Percentiles rank a stretch among this genome's conserved stretches.
Conservation (phyloP, 139 green algal species). For the Raphidocelis subcapitata region DNA sequence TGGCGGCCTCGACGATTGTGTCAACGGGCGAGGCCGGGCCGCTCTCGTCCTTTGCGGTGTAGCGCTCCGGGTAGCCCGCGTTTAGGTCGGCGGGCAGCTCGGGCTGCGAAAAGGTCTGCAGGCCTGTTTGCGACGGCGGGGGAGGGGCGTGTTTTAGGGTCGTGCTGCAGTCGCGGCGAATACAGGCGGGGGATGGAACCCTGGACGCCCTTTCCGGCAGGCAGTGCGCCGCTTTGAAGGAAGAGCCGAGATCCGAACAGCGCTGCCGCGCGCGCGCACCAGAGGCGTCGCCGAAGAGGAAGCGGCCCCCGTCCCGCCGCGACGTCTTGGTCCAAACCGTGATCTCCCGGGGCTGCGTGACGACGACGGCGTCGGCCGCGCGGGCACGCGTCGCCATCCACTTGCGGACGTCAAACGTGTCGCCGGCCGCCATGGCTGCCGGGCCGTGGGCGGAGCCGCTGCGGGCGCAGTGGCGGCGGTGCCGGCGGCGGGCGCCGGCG, state of each 20-base stretch:
- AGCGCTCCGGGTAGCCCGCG: slow-evolving; percentile 5
- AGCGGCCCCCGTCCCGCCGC: neutral
- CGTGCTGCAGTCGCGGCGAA: neutral
- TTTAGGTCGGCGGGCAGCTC: slow-evolving; percentile 20
- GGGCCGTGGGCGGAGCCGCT: too few relatives aligned
- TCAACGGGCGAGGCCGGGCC: slow-evolving; percentile 12
- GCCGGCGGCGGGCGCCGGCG: too few relatives aligned
- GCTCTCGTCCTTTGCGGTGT: slow-evolving; percentile 13
- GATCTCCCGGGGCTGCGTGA: slow-evolving; percentile 10
- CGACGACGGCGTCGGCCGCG: neutral
- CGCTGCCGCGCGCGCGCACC: neutral
- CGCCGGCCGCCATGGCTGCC: too few relatives aligned
- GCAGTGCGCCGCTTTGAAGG: too few relatives aligned
- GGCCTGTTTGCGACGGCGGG: neutral
- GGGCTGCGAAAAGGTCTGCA: neutral
- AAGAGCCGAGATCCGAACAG: too few relatives aligned
- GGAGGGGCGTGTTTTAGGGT: neutral
- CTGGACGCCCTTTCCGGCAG: too few relatives aligned
- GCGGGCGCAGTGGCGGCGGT: too few relatives aligned
- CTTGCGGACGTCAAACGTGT: too few relatives aligned
- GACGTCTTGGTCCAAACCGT: slow-evolving; percentile 20
- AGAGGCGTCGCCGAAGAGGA: slow-evolving; percentile 15
- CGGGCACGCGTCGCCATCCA: too few relatives aligned
- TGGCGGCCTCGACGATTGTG: slow-evolving; percentile 12
- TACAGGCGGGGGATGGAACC: too few relatives aligned